Evolutionary conservation across 306 rosid genomes (phyloP).

Genomic region (Argentina anserina): DNA sequence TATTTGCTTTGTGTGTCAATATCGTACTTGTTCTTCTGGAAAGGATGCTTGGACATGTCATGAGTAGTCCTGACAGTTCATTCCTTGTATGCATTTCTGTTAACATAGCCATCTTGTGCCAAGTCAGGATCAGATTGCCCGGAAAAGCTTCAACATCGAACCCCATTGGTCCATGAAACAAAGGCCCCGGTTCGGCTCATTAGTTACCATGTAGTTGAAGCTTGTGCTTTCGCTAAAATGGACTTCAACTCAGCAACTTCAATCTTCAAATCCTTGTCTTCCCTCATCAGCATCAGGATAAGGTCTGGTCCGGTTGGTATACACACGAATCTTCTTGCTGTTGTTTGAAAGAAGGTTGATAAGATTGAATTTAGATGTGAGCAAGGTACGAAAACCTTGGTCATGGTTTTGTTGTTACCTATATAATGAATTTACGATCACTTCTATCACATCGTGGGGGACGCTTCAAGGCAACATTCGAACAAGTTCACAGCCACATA

Average conservation of each 20-base stretch:
- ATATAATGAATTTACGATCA: not conserved
- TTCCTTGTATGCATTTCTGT: conserved; percentile 58
- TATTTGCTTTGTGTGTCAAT: too few relatives aligned
- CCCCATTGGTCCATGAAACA: conserved; percentile 92
- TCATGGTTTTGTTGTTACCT: not conserved
- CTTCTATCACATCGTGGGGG: not conserved
- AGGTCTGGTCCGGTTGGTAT: too few relatives aligned
- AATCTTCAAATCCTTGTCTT: too few relatives aligned
- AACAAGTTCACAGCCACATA: not conserved
- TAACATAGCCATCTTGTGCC: conserved; percentile 71
- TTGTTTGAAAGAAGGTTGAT: not conserved
- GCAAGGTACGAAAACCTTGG: too few relatives aligned
- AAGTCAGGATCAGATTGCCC: conserved; percentile 81
- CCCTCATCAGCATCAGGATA: too few relatives aligned
- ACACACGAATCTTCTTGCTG: too few relatives aligned
- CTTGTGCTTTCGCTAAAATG: too few relatives aligned
- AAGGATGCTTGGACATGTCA: conserved; percentile 20
- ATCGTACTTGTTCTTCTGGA: not conserved
- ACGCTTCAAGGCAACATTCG: not conserved
- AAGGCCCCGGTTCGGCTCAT: conserved; percentile 83
- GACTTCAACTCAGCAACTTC: too few relatives aligned
- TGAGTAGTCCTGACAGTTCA: conserved; percentile 68
- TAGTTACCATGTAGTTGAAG: too few relatives aligned
- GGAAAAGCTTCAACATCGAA: conserved; percentile 79
- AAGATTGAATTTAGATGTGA: not conserved